These are phyloP conservation scores for Usnea hakonensis DNA, from an alignment of 495 filamentous ascomycete species.

Conservation along the genomic window DNA sequence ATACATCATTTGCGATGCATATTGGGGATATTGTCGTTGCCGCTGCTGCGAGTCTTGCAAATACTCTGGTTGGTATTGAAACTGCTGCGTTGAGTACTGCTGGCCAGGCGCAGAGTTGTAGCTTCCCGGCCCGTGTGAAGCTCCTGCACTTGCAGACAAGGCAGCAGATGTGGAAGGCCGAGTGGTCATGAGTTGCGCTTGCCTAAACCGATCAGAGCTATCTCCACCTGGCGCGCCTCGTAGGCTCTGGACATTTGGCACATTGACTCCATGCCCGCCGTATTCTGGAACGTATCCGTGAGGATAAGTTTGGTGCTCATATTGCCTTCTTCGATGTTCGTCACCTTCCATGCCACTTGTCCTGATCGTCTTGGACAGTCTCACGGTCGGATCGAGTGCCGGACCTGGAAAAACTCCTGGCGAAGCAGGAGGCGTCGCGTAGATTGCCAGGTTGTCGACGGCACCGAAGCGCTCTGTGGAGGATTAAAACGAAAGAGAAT, in stretches of 20 bases:
- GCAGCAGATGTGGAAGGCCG: constrained; percentile 13
- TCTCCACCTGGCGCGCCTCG: constrained; percentile 7
- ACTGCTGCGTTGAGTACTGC: constrained; percentile 35
- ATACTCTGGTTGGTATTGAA: constrained; percentile 41
- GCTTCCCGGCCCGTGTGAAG: constrained; percentile 27
- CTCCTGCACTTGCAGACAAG: constrained; percentile 3
- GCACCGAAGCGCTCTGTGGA: constrained; percentile 1
- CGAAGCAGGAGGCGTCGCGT: constrained; percentile 50
- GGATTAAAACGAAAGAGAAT: background rate
- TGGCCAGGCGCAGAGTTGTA: constrained; percentile 40
- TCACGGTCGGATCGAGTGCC: constrained; percentile 36
- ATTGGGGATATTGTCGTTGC: constrained; percentile 41
- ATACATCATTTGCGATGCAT: constrained; percentile 67
- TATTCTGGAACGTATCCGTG: constrained; percentile 16
- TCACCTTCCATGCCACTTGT: constrained; percentile 65
- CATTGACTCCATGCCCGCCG: constrained; percentile 6
- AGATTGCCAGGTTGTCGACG: constrained; percentile 51
- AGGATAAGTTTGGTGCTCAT: constrained; percentile 49
- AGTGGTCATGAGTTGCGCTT: constrained; percentile 15
- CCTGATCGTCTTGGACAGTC: constrained; percentile 35
- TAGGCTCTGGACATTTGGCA: constrained; percentile 7
- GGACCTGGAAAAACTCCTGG: constrained; percentile 49
- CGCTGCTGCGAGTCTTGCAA: constrained; percentile 30
- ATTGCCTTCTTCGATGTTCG: constrained; percentile 57
- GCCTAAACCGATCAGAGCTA: constrained; percentile 16